Percentiles rank a stretch among this genome's conserved stretches.
Conservation (phyloP, 495 filamentous ascomycete genomes). For the Apodospora peruviana region DNA sequence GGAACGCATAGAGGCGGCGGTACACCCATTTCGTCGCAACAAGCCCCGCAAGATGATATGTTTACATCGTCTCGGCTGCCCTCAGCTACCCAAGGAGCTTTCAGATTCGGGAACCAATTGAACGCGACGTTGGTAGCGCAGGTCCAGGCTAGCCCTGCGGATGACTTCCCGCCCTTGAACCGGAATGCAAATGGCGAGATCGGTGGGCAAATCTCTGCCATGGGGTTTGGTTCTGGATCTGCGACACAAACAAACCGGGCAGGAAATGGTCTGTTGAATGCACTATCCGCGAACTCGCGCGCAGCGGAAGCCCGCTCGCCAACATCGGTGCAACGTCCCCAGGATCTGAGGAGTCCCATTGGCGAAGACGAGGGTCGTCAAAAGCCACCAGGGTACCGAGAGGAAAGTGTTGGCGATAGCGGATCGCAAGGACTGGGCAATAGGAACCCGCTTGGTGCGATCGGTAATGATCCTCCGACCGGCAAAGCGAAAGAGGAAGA, state of each 20-base stretch:
- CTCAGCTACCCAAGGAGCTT: conserved; percentile 55
- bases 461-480: conserved; percentile 35
- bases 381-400: conserved; percentile 38
- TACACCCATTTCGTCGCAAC: conserved; percentile 46
- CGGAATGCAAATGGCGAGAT: conserved; percentile 66
- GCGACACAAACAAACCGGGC: conserved; percentile 26
- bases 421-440: conserved; percentile 13
- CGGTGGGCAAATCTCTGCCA: conserved; percentile 59
- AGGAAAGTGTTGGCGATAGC: conserved; percentile 33
- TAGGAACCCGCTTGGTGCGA: conserved; percentile 42
- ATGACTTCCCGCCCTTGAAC: conserved; percentile 81
- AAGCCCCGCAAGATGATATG: conserved; percentile 54
- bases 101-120: conserved; percentile 48
- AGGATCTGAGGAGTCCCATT: conserved; percentile 33
- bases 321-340: conserved; percentile 28
- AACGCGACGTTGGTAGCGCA: conserved; percentile 55
- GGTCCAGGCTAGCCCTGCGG: conserved; percentile 61
- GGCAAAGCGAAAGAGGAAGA: conserved; percentile 39
- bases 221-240: conserved; percentile 53
- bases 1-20: conserved; percentile 63
- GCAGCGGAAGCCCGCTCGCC: conserved; percentile 37
- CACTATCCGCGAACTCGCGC: conserved; percentile 47
- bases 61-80: conserved; percentile 50
- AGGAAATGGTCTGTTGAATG: conserved; percentile 54
- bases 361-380: conserved; percentile 35